phyloP scores from a whole-genome alignment of 306 rosid species.

The Vigna radiata region DNA sequence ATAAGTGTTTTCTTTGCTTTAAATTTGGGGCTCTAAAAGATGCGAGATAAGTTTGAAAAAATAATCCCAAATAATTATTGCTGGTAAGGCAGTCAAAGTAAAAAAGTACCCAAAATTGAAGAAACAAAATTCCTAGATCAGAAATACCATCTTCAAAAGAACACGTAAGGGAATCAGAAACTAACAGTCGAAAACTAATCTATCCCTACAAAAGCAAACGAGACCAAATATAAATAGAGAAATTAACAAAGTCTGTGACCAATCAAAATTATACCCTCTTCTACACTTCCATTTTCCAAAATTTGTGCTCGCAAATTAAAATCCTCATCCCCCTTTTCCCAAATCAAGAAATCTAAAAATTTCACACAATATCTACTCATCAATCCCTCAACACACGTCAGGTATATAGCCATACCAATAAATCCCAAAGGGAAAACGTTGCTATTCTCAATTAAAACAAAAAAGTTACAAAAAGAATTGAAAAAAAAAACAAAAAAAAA shows the following conservation, averaged over 20 bases:
- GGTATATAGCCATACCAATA: background rate
- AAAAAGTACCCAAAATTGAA: background rate
- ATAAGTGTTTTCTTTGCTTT: background rate
- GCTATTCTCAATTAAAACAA: background rate
- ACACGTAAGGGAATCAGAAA: constrained; percentile 8
- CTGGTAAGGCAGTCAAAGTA: background rate
- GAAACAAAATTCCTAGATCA: background rate
- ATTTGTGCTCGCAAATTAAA: background rate
- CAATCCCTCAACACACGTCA: background rate
- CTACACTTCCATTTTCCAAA: background rate
- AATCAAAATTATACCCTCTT: background rate
- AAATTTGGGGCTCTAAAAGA: background rate
- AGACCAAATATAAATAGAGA: background rate
- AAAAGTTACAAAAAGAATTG: background rate
- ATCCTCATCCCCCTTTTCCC: background rate
- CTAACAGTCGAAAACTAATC: background rate
- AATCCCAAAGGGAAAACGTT: background rate
- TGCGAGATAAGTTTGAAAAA: no score
- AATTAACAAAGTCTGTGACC: background rate
- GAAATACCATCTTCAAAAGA: constrained; percentile 8
- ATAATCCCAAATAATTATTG: constrained; percentile 1
- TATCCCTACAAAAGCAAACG: background rate
- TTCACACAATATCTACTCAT: background rate
- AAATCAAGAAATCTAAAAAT: background rate
- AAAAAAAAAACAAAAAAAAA: background rate